Evolutionary conservation across 2,329 filamentous ascomycete genomes (phyloP).

Genomic region (Alternaria longipes): DNA sequence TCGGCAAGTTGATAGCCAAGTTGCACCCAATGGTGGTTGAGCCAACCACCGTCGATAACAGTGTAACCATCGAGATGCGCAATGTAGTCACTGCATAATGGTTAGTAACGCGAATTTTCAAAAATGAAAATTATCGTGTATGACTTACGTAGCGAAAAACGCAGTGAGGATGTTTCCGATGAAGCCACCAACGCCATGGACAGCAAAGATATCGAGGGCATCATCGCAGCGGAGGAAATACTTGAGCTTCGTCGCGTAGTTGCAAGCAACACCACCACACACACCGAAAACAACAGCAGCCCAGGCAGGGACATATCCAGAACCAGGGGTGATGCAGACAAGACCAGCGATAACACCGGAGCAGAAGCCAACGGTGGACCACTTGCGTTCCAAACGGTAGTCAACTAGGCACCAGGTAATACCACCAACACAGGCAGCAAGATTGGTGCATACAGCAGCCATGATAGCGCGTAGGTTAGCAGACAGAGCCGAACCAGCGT

Average conservation of each 20-base stretch:
- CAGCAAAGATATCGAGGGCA: slow-evolving; percentile 77
- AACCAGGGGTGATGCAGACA: slow-evolving; percentile 88
- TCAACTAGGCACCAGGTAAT: slow-evolving; percentile 91
- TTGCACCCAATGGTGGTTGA: slow-evolving; percentile 85
- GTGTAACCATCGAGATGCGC: slow-evolving; percentile 78
- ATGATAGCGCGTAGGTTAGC: slow-evolving; percentile 87
- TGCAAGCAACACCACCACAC: slow-evolving; percentile 78
- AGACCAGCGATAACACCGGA: slow-evolving; percentile 88
- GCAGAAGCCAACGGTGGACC: slow-evolving; percentile 93
- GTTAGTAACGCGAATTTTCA: slow-evolving; percentile 2
- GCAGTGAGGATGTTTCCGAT: slow-evolving; percentile 68
- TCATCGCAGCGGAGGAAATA: slow-evolving; percentile 84
- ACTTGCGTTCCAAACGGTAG: slow-evolving; percentile 88
- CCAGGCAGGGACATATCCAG: slow-evolving; percentile 86
- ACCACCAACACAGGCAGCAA: slow-evolving; percentile 83
- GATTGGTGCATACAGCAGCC: slow-evolving; percentile 85
- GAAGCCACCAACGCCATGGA: slow-evolving; percentile 68
- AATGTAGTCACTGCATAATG: slow-evolving; percentile 71
- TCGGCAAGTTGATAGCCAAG: slow-evolving; percentile 85
- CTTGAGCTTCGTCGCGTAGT: slow-evolving; percentile 92
- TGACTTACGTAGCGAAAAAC: slow-evolving; percentile 77
- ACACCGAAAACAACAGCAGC: slow-evolving; percentile 81
- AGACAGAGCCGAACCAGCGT: slow-evolving; percentile 81
- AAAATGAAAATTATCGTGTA: background rate
- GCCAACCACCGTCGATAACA: slow-evolving; percentile 77